phyloP scores from a whole-genome alignment of 768 basidiomycete species.

The Galerina marginata region DNA sequence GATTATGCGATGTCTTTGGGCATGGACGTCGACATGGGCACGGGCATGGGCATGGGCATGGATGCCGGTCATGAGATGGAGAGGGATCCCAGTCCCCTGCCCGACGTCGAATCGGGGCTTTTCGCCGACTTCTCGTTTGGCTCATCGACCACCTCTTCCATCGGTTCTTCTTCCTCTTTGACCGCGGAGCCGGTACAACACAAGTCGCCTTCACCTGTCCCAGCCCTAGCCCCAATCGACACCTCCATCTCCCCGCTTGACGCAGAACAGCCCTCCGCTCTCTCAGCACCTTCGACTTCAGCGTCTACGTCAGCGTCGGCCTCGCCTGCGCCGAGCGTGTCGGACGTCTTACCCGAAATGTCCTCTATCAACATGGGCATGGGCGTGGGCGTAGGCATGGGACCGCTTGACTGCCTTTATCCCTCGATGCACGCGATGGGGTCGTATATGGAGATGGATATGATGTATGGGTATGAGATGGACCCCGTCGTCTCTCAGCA shows the following conservation, averaged over 20 bases:
- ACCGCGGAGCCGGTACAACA: neutral
- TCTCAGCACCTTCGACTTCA: neutral
- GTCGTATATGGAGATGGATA: no score
- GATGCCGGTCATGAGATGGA: constrained; percentile 3
- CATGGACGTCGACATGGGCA: neutral
- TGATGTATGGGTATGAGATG: neutral
- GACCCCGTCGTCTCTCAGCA: neutral
- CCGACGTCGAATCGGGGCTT: constrained; percentile 20
- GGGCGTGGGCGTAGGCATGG: no score
- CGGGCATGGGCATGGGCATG: neutral
- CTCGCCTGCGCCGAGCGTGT: neutral
- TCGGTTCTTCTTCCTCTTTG: neutral
- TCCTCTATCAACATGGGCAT: neutral
- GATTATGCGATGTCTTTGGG: neutral
- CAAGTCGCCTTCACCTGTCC: neutral
- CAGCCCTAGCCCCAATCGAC: neutral
- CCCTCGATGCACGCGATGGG: no score
- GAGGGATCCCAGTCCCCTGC: constrained; percentile 22
- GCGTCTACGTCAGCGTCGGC: neutral
- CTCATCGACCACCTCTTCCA: neutral
- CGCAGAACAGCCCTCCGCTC: neutral
- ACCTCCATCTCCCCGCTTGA: neutral
- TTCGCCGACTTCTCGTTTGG: constrained; percentile 23
- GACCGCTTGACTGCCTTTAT: no score
- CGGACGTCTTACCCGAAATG: neutral